Evolutionary conservation across 768 basidiomycete genomes (phyloP).

Genomic region (Cyclocybe aegerita): DNA sequence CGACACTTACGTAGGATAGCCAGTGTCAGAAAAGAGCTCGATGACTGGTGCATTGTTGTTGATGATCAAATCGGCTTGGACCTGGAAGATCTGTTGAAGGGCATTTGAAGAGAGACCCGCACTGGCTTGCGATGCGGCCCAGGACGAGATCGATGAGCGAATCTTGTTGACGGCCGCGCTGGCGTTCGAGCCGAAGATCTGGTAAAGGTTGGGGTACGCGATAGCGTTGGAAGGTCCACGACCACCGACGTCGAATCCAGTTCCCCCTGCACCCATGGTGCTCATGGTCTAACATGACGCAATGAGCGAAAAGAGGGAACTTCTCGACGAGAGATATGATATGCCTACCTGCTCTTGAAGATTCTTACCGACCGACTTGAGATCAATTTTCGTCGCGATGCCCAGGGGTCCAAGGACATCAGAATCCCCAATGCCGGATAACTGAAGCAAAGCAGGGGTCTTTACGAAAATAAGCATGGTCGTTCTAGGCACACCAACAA

Average conservation of each 20-base stretch:
- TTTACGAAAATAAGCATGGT: constrained; percentile 9
- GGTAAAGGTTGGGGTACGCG: constrained; percentile 50
- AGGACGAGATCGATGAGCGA: constrained; percentile 33
- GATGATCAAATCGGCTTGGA: constrained; percentile 48
- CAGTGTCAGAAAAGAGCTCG: constrained; percentile 47
- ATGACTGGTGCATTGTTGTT: constrained; percentile 47
- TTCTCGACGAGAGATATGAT: no score
- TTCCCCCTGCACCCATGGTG: constrained; percentile 37
- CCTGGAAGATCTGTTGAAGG: constrained; percentile 39
- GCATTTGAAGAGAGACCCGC: constrained; percentile 40
- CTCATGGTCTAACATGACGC: constrained; percentile 32
- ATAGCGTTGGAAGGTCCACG: constrained; percentile 49
- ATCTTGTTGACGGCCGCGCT: constrained; percentile 35
- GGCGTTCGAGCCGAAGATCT: constrained; percentile 39
- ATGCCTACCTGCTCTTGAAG: constrained; percentile 50
- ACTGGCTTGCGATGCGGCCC: constrained; percentile 43
- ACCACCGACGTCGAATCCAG: constrained; percentile 39
- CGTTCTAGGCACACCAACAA: neutral
- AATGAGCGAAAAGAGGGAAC: neutral
- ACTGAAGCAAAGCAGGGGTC: constrained; percentile 49
- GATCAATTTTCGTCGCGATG: no score
- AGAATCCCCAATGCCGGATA: constrained; percentile 58
- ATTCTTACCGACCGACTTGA: constrained; percentile 54
- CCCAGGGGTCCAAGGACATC: constrained; percentile 38
- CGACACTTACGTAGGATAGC: constrained; percentile 38